These are phyloP conservation scores for Anaeromyces robustus DNA, from an alignment of 192 early-diverging fungal species.

Conservation along the genomic window DNA sequence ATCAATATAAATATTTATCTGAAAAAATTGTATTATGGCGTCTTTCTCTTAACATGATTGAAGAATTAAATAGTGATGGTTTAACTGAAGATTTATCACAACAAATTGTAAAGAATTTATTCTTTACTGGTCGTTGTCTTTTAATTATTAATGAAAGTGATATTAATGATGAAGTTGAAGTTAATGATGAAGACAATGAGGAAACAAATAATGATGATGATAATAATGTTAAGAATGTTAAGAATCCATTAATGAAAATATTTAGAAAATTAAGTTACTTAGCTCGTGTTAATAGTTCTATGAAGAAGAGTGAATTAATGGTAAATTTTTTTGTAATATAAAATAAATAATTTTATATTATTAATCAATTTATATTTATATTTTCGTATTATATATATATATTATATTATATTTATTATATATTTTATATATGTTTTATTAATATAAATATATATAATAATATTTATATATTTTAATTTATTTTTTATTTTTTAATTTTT, in stretches of 20 bases:
- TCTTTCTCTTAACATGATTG: neutral
- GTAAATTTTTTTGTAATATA: neutral
- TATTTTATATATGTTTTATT: too few relatives aligned
- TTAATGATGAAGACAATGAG: constrained; percentile 12
- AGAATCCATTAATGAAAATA: neutral
- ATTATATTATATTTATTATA: neutral
- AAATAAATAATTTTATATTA: neutral
- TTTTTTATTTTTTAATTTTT: neutral
- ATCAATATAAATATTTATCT: neutral
- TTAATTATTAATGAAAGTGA: constrained; percentile 15
- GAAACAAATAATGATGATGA: constrained; percentile 16
- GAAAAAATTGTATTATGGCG: neutral
- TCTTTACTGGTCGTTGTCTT: constrained; percentile 65
- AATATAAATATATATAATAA: too few relatives aligned
- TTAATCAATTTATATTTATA: too few relatives aligned
- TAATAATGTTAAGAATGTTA: constrained; percentile 9
- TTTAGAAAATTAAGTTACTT: neutral
- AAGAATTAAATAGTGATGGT: constrained; percentile 19
- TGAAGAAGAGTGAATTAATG: neutral
- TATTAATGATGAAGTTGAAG: constrained; percentile 8
- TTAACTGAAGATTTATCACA: constrained; percentile 63
- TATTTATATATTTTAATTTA: too few relatives aligned
- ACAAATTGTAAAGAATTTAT: constrained; percentile 86
- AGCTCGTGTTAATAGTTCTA: neutral
- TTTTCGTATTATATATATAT: neutral